Conservation (phyloP, 129 eudicot genomes). For the sunflower (Helianthus annuus) region HanXRQr2.0-SUNRISE NC_035439.2:125102925-125103424, state of each 20-base stretch:
- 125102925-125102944: not conserved
- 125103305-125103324: constrained; percentile 19
- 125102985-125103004: not conserved
- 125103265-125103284: constrained; percentile 13
- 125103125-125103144: not conserved
- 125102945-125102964: not conserved
- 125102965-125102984: not conserved
- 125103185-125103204: not conserved
- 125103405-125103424: constrained; percentile 2
- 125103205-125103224: constrained; percentile 12
- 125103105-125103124: not conserved
- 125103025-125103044: not conserved
- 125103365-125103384: constrained; percentile 17
- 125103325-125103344: constrained; percentile 37
- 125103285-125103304: not conserved
- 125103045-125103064: not conserved
- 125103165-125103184: not conserved
- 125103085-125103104: not conserved
- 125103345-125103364: constrained; percentile 31
- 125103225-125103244: not conserved
- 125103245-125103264: constrained; percentile 17
- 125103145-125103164: not conserved
- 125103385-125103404: constrained; percentile 1
- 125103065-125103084: not conserved
- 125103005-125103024: not conserved